Base-by-base conservation (phyloP, 805 yeast species). In the Sungouiella thailandica region DNA sequence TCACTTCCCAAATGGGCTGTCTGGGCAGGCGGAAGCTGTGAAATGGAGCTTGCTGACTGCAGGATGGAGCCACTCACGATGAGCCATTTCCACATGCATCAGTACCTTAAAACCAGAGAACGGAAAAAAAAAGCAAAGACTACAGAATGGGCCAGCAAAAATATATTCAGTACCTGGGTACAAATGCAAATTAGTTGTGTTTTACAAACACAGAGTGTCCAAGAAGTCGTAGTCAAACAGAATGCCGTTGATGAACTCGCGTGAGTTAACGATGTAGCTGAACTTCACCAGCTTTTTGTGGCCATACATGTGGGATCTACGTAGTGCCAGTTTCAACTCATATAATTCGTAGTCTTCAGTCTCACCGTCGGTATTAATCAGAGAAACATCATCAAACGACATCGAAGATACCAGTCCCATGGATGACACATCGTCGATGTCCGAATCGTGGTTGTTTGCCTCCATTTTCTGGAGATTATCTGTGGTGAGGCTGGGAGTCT, bases 401-500 rank as follows among this genome's bases (percentile, higher is more conserved):
- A 36, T 36, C 23, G 38, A 32, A 4, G 35, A 32, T 11, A 31
- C 33, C 29, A 40, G 41, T 7, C 23, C 20, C 17, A 37, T 19
- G n/a, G 43, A 39, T 13, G 41, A 36, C 10, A 33, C 31, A 12
- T 44, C 49, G 29, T 42, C 96, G 1, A 90, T 89, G 62, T 90
- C 98, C 14, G 97, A 97, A 4, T 32, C 37, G 4, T 18, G 15
- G n/a, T n/a, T n/a, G n/a, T n/a, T n/a, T 10, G 12, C 16, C 30
- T 23, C 25, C 14, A 29, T 5, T 14, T 27, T 31, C 18, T 27
- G 19, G 12, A 43, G 32, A 29, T 39, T 39, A 10, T 25, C 34
- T 16, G 17, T 11, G 7, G 46, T 39, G 25, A 43, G 36, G 13
- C 28, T 16, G 18, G 13, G 7, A 13, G 34, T 22, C n/a, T n/a